Evolutionary conservation across 2,329 filamentous ascomycete species (phyloP).

Genomic region (Lithohypha guttulata): DNA sequence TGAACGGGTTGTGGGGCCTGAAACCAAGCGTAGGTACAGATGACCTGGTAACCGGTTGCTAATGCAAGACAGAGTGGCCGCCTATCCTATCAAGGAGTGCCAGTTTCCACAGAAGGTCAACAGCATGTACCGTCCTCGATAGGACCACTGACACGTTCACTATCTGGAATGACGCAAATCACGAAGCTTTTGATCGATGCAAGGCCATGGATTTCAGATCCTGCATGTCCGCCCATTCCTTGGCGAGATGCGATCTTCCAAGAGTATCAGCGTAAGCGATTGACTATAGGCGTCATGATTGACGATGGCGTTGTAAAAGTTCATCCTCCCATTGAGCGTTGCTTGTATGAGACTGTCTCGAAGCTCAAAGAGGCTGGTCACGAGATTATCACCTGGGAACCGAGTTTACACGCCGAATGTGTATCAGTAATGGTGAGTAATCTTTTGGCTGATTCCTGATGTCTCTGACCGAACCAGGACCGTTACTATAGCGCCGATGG

Average conservation of each 20-base stretch:
- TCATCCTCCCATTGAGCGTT: conserved; percentile 19
- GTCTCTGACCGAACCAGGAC: conserved; percentile 44
- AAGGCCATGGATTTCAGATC: conserved; percentile 45
- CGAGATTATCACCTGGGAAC: conserved; percentile 30
- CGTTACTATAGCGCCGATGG: conserved; percentile 53
- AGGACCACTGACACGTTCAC: conserved; percentile 48
- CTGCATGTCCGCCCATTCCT: conserved; percentile 42
- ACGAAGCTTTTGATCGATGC: conserved; percentile 26
- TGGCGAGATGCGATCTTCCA: conserved; percentile 43
- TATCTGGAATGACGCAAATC: conserved; percentile 18
- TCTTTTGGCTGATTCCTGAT: no score
- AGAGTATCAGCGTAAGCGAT: conserved; percentile 35
- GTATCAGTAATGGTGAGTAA: conserved; percentile 30
- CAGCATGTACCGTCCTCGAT: conserved; percentile 53
- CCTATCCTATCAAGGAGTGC: conserved; percentile 47
- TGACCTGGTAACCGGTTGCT: conserved; percentile 16
- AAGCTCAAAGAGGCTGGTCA: conserved; percentile 41
- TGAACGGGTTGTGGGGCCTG: conserved; percentile 40
- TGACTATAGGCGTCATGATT: conserved; percentile 16
- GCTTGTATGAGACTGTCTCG: conserved; percentile 12
- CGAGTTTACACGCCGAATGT: conserved; percentile 14
- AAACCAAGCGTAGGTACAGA: conserved; percentile 37
- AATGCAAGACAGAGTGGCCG: conserved; percentile 39
- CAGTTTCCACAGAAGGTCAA: conserved; percentile 53
- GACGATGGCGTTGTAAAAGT: conserved; percentile 20